phyloP scores from a whole-genome alignment of 2,329 filamentous ascomycete genomes.

The Aspergillus terreus region DNA sequence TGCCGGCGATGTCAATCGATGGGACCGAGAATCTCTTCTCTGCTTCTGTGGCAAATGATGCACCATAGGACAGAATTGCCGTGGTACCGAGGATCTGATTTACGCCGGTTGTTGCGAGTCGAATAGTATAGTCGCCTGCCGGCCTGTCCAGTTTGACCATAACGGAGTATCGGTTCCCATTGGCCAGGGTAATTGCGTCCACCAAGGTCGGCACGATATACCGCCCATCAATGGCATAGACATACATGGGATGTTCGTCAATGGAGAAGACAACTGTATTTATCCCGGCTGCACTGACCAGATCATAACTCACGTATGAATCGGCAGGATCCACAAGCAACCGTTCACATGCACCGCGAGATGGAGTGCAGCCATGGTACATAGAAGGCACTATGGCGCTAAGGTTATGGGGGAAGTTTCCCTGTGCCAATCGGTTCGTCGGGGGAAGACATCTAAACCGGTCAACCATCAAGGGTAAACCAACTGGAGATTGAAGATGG shows the following conservation, averaged over 20 bases:
- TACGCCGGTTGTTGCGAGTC: conserved; percentile 45
- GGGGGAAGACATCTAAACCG: conserved; percentile 17
- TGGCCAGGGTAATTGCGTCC: conserved; percentile 25
- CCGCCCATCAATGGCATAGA: conserved; percentile 39
- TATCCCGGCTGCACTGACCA: conserved; percentile 51
- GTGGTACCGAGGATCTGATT: conserved; percentile 54
- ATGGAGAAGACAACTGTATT: conserved; percentile 46
- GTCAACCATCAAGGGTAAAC: neutral
- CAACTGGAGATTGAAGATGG: neutral
- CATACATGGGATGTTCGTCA: conserved; percentile 37
- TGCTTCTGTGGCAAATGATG: conserved; percentile 13
- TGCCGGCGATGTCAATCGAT: conserved; percentile 50
- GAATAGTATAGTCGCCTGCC: conserved; percentile 51
- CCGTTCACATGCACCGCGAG: conserved; percentile 42
- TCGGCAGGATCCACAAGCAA: conserved; percentile 35
- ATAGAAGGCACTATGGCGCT: conserved; percentile 23
- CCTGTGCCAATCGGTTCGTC: conserved; percentile 11
- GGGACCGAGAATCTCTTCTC: conserved; percentile 28
- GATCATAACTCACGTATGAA: conserved; percentile 50
- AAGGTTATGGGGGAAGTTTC: conserved; percentile 14
- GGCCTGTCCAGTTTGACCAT: conserved; percentile 41
- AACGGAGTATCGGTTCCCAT: conserved; percentile 34
- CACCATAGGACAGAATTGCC: conserved; percentile 46
- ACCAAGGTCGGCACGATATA: conserved; percentile 34
- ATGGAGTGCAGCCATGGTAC: conserved; percentile 43